phyloP scores from a whole-genome alignment of 129 eudicot species.

The sunflower (Helianthus annuus) region DNA sequence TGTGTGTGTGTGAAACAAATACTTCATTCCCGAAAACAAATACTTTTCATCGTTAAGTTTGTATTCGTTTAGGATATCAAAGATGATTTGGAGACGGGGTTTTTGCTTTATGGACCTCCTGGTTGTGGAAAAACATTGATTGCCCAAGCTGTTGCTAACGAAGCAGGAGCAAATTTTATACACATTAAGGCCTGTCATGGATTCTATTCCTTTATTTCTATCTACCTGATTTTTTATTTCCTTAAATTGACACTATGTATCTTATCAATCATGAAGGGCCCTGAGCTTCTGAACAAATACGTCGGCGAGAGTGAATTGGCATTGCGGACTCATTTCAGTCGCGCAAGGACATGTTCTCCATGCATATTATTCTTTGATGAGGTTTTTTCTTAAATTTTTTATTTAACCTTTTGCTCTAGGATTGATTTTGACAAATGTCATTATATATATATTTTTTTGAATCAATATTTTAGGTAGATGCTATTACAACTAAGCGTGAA shows the following conservation, averaged over 20 bases:
- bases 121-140: constrained; percentile 94
- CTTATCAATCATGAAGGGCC: constrained; percentile 50
- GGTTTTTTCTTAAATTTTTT: constrained; percentile 34
- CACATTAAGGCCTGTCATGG: constrained; percentile 59
- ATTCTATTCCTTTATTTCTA: too few relatives aligned
- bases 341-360: constrained; percentile 93
- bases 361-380: constrained; percentile 90
- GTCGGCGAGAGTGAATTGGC: constrained; percentile 88
- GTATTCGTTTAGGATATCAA: constrained; percentile 43
- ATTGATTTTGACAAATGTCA: too few relatives aligned
- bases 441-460: too few relatives aligned
- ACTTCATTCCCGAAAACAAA: too few relatives aligned
- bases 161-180: constrained; percentile 87
- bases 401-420: too few relatives aligned
- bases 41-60: not conserved
- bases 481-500: constrained; percentile 70
- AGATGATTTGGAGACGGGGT: constrained; percentile 57
- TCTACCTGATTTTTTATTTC: too few relatives aligned
- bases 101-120: constrained; percentile 90
- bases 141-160: constrained; percentile 91
- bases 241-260: too few relatives aligned
- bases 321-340: constrained; percentile 70
- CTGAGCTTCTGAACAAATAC: constrained; percentile 79
- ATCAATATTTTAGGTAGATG: constrained; percentile 53
- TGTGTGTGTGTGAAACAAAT: too few relatives aligned